A percentile compares a stretch with the other conserved stretches of the same genome.
phyloP scores from a whole-genome alignment of 495 filamentous ascomycete genomes.

The Aspergillus incahuasiensis region DNA sequence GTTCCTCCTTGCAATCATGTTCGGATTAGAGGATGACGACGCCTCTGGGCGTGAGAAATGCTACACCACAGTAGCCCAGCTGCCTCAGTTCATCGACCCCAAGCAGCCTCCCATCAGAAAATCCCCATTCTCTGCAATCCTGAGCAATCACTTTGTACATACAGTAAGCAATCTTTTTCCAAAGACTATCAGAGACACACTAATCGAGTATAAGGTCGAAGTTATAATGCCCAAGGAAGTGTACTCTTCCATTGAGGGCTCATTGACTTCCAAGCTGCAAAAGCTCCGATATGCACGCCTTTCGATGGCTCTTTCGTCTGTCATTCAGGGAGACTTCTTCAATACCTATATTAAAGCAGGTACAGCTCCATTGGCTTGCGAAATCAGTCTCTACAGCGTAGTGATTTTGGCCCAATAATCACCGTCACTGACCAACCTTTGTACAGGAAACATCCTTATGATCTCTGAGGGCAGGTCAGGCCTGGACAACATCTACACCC shows the following conservation, averaged over 20 bases:
- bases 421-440: background rate
- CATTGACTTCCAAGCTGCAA: constrained; percentile 42
- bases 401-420: too few species aligned
- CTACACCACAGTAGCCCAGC: constrained; percentile 61
- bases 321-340: constrained; percentile 78
- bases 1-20: constrained; percentile 41
- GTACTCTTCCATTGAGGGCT: constrained; percentile 51
- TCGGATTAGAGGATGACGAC: constrained; percentile 50
- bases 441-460: constrained; percentile 79
- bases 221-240: constrained; percentile 67
- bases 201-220: constrained; percentile 53
- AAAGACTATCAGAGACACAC: background rate
- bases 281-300: constrained; percentile 60
- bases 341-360: constrained; percentile 81
- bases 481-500: constrained; percentile 73
- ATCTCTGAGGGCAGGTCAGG: constrained; percentile 78
- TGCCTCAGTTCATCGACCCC: constrained; percentile 61
- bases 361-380: constrained; percentile 27
- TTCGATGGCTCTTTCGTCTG: constrained; percentile 64
- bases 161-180: constrained; percentile 45
- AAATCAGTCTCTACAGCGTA: background rate
- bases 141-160: constrained; percentile 68
- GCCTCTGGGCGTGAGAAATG: constrained; percentile 63
- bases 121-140: constrained; percentile 67
- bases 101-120: constrained; percentile 66